Conservation (phyloP, 192 early-diverging fungal species). For the Gaertneriomyces sp. region DNA sequence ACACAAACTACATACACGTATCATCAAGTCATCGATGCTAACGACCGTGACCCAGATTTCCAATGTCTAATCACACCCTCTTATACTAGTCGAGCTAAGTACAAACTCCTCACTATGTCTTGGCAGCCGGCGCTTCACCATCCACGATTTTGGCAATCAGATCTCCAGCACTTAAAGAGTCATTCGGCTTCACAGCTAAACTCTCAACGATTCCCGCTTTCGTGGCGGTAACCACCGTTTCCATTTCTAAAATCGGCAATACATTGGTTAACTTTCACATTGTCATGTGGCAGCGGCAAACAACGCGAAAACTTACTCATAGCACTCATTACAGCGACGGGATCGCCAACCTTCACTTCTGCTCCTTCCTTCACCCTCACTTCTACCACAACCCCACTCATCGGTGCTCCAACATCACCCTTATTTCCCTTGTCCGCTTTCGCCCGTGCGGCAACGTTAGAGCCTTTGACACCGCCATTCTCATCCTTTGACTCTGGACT, state of each 20-base stretch:
- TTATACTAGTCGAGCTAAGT: too few species aligned
- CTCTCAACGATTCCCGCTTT: constrained; percentile 67
- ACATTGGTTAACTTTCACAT: not conserved
- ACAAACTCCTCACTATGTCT: not conserved
- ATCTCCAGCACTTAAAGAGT: constrained; percentile 79
- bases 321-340: constrained; percentile 87
- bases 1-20: too few species aligned
- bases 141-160: constrained; percentile 65
- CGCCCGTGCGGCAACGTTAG: constrained; percentile 41
- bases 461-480: not conserved
- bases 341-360: constrained; percentile 82
- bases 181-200: constrained; percentile 67
- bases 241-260: constrained; percentile 44
- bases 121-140: not conserved
- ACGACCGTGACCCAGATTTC: too few species aligned
- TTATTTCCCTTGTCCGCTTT: constrained; percentile 74
- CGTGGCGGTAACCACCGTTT: constrained; percentile 84
- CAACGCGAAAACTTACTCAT: constrained; percentile 66
- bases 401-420: constrained; percentile 89
- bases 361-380: constrained; percentile 79
- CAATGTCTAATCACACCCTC: too few species aligned
- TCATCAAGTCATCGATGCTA: too few species aligned
- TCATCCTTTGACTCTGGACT: constrained; percentile 21
- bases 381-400: constrained; percentile 94
- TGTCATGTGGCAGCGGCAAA: not conserved